Evolutionary conservation across 163 green algal species (phyloP), one percentile per base, ranked within the genome.

Genomic region (Coccomyxa subellipsoidea): DNA sequence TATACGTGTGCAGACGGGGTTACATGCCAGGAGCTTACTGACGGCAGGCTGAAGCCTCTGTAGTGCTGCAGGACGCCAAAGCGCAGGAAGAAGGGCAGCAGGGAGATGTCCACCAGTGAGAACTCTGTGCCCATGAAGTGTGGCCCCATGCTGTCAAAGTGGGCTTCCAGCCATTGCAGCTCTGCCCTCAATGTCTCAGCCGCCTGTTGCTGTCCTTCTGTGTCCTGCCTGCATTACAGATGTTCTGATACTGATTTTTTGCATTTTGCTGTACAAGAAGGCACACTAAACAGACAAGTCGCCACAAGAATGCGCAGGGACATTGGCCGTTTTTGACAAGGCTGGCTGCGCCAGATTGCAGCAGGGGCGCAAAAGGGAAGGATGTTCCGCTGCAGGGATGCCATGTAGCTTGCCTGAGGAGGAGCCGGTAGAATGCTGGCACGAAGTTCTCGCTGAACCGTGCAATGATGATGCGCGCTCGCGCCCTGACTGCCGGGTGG

Each of bases 11-110:
- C n/a, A n/a, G n/a, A n/a, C n/a, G n/a, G n/a, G n/a, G n/a, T n/a
- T n/a, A n/a, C n/a, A n/a, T n/a, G n/a, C n/a, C n/a, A 34, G 66
- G 8, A 73, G 66, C 66, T 32, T n/a, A 73, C 66, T 23, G 27
- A 32, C 32, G 66, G 66, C 66, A 73, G n/a, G n/a, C 2, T 34
- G n/a, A 34, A 73, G 21, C 29, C 66, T 29, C 81, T 53, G 72
- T 83, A 86, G 69, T 86, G 82, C 53, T 83, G 77, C 37, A 86
- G 70, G 21, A 83, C 75, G n/a, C 40, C 70, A 29, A 88, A 32
- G 27, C 85, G 77, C 34, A 91, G 54, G 82, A 91, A 81, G 69
- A 84, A 89, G n/a, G 87, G 87, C 54, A 85, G 81, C 69, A 89
- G 37, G 29, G 87, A 83, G 75, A 81, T 84, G 77, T 91, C 87